Percentiles rank a stretch among this genome's conserved stretches.
These are phyloP conservation scores for Paratrimastix pyriformis DNA, from an alignment of 78 protist genomes.

Conservation along the genomic window DNA sequence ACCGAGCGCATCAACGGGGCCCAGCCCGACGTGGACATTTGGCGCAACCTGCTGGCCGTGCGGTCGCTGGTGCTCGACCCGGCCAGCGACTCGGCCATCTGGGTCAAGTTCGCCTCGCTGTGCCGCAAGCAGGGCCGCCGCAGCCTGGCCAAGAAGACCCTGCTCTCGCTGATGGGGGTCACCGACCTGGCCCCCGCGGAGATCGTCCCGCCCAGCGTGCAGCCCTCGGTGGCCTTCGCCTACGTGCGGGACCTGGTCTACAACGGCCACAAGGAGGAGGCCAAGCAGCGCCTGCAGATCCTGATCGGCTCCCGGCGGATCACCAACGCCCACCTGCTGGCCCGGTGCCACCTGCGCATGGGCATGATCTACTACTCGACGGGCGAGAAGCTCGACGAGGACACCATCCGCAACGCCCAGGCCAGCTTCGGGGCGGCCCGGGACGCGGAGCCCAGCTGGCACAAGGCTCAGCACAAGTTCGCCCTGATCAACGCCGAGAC, in stretches of 20 bases:
- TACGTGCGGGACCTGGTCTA: not conserved
- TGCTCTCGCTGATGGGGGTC: not conserved
- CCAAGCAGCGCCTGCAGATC: not conserved
- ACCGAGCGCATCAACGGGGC: not conserved
- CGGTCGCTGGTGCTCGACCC: conserved; percentile 27
- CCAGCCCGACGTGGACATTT: not conserved
- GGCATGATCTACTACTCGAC: not conserved
- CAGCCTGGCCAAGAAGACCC: not conserved
- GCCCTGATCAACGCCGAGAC: conserved; percentile 12
- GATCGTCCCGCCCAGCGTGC: not conserved
- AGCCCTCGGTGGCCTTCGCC: no score
- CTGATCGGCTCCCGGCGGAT: not conserved
- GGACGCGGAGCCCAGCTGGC: not conserved
- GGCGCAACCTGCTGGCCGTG: conserved; percentile 14
- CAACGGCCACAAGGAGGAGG: not conserved
- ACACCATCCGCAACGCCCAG: not conserved
- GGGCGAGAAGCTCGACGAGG: not conserved
- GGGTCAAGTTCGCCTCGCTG: conserved; percentile 15
- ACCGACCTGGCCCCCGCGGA: not conserved
- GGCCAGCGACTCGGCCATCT: not conserved
- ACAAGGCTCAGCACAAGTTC: not conserved
- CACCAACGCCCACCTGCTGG: not conserved
- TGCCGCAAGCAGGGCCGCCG: conserved; percentile 3
- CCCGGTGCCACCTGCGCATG: not conserved
- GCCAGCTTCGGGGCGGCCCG: not conserved